Conservation (phyloP, 495 filamentous ascomycete genomes). For the Talaromyces nanjingensis region DNA sequence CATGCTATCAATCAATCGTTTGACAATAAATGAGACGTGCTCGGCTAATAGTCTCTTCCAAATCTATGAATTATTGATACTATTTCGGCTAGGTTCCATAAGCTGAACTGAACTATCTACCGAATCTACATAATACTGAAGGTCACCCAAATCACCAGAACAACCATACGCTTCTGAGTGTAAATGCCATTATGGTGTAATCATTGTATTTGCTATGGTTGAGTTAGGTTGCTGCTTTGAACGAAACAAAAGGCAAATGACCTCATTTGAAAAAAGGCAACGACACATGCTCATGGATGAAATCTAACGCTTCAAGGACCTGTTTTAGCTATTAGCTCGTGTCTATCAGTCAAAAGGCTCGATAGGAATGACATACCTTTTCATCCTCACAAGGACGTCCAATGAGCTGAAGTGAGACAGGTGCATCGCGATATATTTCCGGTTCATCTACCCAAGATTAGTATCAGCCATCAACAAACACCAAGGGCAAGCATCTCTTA, state of each 20-base stretch:
- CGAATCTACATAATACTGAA: no score
- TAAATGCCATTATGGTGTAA: no score
- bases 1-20: no score
- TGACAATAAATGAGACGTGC: no score
- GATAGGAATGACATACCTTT: conserved; percentile 21
- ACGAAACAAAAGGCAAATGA: neutral
- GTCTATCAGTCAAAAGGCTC: neutral
- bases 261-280: neutral
- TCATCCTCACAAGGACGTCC: conserved; percentile 36
- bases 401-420: conserved; percentile 35
- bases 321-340: neutral
- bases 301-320: conserved; percentile 3
- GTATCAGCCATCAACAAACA: neutral
- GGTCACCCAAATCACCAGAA: no score
- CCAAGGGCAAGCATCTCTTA: neutral
- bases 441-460: neutral
- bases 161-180: no score
- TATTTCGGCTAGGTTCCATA: no score
- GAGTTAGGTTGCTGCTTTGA: no score
- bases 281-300: conserved; percentile 1
- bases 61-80: no score
- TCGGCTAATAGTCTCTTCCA: no score
- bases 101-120: no score
- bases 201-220: no score
- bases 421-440: conserved; percentile 12